Evolutionary conservation across 805 yeast genomes (phyloP).

Genomic region (Sungouiella blattae): DNA sequence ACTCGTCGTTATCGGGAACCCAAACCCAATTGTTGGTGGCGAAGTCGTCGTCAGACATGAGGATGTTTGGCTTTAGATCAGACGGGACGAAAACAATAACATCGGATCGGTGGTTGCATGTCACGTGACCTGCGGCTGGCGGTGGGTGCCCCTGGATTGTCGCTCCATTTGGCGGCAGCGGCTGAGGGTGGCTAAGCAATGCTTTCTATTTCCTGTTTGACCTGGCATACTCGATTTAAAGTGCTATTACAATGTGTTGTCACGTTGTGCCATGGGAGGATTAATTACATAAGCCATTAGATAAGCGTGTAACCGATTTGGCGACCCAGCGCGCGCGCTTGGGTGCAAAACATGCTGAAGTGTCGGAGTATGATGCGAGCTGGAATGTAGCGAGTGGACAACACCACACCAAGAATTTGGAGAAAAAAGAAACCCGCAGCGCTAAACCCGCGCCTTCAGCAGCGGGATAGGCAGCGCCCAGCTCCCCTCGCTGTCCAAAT

Average conservation of each 20-base stretch:
- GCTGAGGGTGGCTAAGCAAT: too few species aligned
- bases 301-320: too few species aligned
- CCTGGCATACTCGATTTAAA: too few species aligned
- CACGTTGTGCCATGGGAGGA: too few species aligned
- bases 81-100: neutral
- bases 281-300: too few species aligned
- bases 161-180: too few species aligned
- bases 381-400: neutral
- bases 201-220: too few species aligned
- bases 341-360: too few species aligned
- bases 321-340: too few species aligned
- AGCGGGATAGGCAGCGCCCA: slow-evolving; percentile 16
- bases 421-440: neutral
- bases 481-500: slow-evolving; percentile 8
- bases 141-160: too few species aligned
- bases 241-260: too few species aligned
- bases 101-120: too few species aligned
- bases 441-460: neutral
- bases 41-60: slow-evolving; percentile 16
- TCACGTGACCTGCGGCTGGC: slow-evolving; percentile 4
- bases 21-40: slow-evolving; percentile 64
- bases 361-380: neutral
- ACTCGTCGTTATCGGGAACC: slow-evolving; percentile 59
- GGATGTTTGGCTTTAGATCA: neutral
- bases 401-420: neutral